Conservation (phyloP, 2,329 filamentous ascomycete species). For the Huntiella abstrusa region DNA sequence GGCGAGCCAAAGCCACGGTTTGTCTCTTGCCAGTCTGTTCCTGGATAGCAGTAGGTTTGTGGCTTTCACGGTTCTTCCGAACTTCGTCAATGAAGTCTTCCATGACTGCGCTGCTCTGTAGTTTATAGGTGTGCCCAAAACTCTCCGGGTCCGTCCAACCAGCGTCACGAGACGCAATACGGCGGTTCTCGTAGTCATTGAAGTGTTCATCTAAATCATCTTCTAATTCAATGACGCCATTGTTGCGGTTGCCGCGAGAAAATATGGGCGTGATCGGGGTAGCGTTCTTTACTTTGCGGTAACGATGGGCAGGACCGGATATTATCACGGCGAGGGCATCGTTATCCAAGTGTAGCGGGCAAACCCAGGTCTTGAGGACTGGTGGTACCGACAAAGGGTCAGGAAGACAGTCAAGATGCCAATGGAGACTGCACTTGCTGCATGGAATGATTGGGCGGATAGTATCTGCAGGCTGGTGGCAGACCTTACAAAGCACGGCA, state of each 20-base stretch:
- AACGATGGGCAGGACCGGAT: conserved; percentile 40
- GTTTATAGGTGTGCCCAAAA: conserved; percentile 45
- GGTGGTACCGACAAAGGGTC: conserved; percentile 68
- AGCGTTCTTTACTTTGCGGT: conserved; percentile 39
- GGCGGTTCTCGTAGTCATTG: conserved; percentile 5
- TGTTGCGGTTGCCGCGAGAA: conserved; percentile 48
- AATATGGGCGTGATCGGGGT: conserved; percentile 32
- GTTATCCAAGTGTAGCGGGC: conserved; percentile 70
- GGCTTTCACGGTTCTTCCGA: too few relatives aligned
- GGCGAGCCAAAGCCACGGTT: too few relatives aligned
- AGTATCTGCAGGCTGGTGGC: conserved; percentile 43
- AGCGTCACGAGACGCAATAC: conserved; percentile 17
- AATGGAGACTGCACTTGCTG: conserved; percentile 62
- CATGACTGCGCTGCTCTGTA: conserved; percentile 46
- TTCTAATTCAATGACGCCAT: conserved; percentile 53
- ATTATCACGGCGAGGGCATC: conserved; percentile 42
- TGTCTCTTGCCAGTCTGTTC: too few relatives aligned
- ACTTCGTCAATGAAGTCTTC: conserved; percentile 46
- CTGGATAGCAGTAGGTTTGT: too few relatives aligned
- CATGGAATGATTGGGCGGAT: conserved; percentile 67
- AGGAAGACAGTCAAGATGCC: conserved; percentile 85
- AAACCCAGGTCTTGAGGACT: conserved; percentile 62
- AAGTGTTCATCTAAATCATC: conserved; percentile 32
- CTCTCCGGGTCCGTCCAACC: conserved; percentile 39
- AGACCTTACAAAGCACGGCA: conserved; percentile 58